phyloP scores from a whole-genome alignment of 2,329 filamentous ascomycete species.

The Aspergillus awamori region DNA sequence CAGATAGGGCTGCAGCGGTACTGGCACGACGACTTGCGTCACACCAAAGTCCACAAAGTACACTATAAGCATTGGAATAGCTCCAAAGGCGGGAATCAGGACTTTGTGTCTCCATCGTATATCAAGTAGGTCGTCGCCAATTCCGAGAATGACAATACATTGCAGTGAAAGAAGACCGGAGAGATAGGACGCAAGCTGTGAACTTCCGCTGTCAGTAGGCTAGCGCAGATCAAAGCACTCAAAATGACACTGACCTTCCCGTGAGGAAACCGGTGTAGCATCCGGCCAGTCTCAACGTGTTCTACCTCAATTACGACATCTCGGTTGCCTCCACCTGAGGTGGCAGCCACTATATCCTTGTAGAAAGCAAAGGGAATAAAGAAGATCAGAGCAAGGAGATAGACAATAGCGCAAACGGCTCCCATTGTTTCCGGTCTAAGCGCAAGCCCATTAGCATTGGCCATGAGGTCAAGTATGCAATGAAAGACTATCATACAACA shows the following conservation, averaged over 20 bases:
- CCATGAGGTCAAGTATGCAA: not conserved
- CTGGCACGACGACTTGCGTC: slow-evolving; percentile 89
- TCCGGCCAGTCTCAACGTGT: slow-evolving; percentile 77
- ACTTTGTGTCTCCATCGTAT: slow-evolving; percentile 99
- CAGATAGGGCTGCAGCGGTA: slow-evolving; percentile 79
- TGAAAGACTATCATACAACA: not conserved
- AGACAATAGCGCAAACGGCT: slow-evolving; percentile 87
- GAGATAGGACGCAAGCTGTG: slow-evolving; percentile 86
- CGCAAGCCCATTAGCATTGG: slow-evolving; percentile 12
- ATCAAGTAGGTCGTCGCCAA: slow-evolving; percentile 95
- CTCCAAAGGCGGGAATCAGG: slow-evolving; percentile 91
- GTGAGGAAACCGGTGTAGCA: slow-evolving; percentile 90
- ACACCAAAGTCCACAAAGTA: slow-evolving; percentile 99
- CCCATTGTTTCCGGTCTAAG: slow-evolving; percentile 90
- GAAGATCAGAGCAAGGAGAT: slow-evolving; percentile 82
- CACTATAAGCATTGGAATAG: slow-evolving; percentile 89
- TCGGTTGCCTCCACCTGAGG: slow-evolving; percentile 87
- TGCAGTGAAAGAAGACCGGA: slow-evolving; percentile 93
- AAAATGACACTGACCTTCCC: slow-evolving; percentile 68
- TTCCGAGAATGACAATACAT: slow-evolving; percentile 84
- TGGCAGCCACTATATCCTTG: slow-evolving; percentile 94
- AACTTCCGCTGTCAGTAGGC: slow-evolving; percentile 12
- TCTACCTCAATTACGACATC: slow-evolving; percentile 77
- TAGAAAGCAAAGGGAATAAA: slow-evolving; percentile 98
- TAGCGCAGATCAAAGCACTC: not conserved